Conservation (phyloP, 306 rosid genomes). For the Castanea mollissima region DNA sequence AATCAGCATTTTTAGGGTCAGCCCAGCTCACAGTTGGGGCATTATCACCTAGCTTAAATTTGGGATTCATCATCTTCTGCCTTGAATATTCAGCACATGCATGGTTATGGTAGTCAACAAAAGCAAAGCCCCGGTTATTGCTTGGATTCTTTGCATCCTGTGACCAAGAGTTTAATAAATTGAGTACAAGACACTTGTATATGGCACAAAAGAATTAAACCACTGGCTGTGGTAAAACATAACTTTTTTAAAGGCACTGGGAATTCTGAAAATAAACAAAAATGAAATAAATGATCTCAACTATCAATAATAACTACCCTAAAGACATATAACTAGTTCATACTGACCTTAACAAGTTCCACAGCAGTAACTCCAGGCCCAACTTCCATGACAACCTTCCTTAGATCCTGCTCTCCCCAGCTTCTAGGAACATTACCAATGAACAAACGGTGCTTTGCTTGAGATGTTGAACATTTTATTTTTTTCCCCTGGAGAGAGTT, state of each 20-base stretch:
- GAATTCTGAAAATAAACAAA: constrained; percentile 12
- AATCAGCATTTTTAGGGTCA: constrained; percentile 88
- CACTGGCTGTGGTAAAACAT: not conserved
- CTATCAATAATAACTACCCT: not conserved
- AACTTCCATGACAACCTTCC: constrained; percentile 62
- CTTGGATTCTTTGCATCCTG: constrained; percentile 79
- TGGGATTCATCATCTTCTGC: constrained; percentile 84
- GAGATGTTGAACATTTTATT: constrained; percentile 86
- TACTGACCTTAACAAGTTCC: constrained; percentile 84
- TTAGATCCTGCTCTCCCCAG: constrained; percentile 86
- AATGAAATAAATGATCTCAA: constrained; percentile 1
- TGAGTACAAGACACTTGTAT: constrained; percentile 13
- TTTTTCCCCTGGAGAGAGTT: constrained; percentile 57
- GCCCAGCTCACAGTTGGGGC: constrained; percentile 99
- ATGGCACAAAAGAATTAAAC: constrained; percentile 12
- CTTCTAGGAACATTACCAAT: constrained; percentile 92
- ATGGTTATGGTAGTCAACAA: constrained; percentile 84
- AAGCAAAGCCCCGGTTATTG: constrained; percentile 95
- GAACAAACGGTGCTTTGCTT: constrained; percentile 94
- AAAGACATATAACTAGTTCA: constrained; percentile 1
- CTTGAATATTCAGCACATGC: constrained; percentile 91
- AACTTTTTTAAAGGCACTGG: not conserved
- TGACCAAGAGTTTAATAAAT: constrained; percentile 31
- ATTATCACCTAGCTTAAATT: constrained; percentile 82
- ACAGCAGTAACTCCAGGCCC: constrained; percentile 89